Conservation (phyloP, 2,329 filamentous ascomycete species). For the Fragosphaeria purpurea region DNA sequence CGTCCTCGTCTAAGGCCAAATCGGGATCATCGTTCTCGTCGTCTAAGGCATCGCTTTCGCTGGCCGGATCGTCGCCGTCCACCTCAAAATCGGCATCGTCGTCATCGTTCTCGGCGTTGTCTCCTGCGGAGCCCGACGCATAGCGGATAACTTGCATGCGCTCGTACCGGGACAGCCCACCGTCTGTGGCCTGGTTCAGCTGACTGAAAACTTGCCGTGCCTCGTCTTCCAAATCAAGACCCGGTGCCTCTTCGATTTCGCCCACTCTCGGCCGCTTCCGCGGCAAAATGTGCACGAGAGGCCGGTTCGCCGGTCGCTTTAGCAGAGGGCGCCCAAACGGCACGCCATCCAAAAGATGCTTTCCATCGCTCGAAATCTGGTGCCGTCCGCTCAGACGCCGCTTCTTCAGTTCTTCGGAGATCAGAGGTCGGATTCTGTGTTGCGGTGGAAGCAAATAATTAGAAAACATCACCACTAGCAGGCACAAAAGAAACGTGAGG, state of each 20-base stretch:
- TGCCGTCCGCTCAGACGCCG: constrained; percentile 65
- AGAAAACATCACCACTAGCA: no score
- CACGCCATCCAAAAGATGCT: constrained; percentile 74
- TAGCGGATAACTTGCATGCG: constrained; percentile 18
- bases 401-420: constrained; percentile 62
- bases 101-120: constrained; percentile 21
- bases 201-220: no score
- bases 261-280: constrained; percentile 54
- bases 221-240: no score
- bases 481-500: no score
- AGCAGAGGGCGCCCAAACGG: constrained; percentile 70
- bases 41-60: constrained; percentile 5
- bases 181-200: no score
- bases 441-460: not conserved
- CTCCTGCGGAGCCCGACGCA: constrained; percentile 16
- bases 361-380: constrained; percentile 71
- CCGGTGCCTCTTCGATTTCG: constrained; percentile 21
- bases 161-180: constrained; percentile 15
- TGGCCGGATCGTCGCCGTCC: constrained; percentile 14
- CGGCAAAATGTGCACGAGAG: constrained; percentile 60
- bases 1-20: constrained; percentile 26
- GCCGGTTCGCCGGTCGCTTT: constrained; percentile 48
- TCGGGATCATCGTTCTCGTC: constrained; percentile 11
- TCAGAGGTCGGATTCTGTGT: constrained; percentile 64
- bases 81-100: constrained; percentile 10